phyloP scores from a whole-genome alignment of 331 rosid genomes.

The Acacia pycnantha region DNA sequence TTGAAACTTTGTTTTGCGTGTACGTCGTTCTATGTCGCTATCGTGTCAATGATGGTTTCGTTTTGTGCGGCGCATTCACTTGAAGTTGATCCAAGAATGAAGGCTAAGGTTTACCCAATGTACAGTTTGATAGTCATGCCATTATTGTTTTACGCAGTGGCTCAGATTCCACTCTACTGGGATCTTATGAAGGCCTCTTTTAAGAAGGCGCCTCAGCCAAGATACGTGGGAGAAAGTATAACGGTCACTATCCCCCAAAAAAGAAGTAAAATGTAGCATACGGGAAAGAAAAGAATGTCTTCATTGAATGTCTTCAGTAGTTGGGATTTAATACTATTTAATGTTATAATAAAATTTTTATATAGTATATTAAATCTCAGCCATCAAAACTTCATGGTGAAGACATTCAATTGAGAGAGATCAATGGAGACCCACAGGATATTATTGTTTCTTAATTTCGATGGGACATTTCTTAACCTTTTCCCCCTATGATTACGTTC shows the following conservation, averaged over 20 bases:
- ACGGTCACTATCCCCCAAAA: background rate
- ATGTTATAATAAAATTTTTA: too few relatives aligned
- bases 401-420: too few relatives aligned
- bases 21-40: conserved; percentile 29
- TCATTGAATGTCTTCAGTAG: too few relatives aligned
- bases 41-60: conserved; percentile 22
- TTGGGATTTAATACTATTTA: too few relatives aligned
- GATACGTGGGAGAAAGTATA: background rate
- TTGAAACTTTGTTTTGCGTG: conserved; percentile 21
- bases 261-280: background rate
- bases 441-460: too few relatives aligned
- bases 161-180: too few relatives aligned
- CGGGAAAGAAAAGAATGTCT: too few relatives aligned
- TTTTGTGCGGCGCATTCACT: conserved; percentile 33
- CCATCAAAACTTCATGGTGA: too few relatives aligned
- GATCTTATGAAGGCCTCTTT: background rate
- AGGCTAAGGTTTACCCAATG: background rate
- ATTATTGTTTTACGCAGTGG: background rate
- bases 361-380: too few relatives aligned
- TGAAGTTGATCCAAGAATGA: background rate
- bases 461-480: too few relatives aligned
- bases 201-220: conserved; percentile 21
- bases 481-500: too few relatives aligned
- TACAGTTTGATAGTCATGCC: conserved; percentile 9
- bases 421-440: too few relatives aligned